Percentiles rank a stretch among this genome's conserved stretches.
phyloP scores from a whole-genome alignment of 2,329 filamentous ascomycete genomes.

The Nigrospora osmanthi region DNA sequence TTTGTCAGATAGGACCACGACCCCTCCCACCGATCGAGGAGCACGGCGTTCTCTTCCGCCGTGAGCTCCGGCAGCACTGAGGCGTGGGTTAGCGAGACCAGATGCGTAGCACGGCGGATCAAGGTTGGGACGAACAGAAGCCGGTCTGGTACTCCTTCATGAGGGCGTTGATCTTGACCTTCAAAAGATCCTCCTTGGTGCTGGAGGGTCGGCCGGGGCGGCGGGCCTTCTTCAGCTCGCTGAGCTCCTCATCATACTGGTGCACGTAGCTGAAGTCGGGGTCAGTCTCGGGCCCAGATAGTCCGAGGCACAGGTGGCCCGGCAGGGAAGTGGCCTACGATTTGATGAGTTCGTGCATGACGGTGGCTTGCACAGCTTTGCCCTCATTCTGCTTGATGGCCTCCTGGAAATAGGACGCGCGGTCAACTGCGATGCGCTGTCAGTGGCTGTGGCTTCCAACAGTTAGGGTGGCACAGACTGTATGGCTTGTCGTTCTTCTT shows the following conservation, averaged over 20 bases:
- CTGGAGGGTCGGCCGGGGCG: slow-evolving; percentile 73
- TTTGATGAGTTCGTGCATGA: slow-evolving; percentile 54
- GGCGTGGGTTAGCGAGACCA: slow-evolving; percentile 13
- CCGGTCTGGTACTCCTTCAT: slow-evolving; percentile 76
- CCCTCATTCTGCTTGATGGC: slow-evolving; percentile 44
- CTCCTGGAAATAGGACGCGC: slow-evolving; percentile 66
- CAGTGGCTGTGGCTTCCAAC: not conserved
- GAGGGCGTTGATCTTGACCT: slow-evolving; percentile 61
- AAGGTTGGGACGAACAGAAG: slow-evolving; percentile 52
- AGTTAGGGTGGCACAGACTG: slow-evolving; percentile 37
- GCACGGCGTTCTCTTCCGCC: slow-evolving; percentile 53
- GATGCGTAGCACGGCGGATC: not conserved
- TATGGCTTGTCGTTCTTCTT: slow-evolving; percentile 68
- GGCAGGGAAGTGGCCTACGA: slow-evolving; percentile 34
- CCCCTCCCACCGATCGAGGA: slow-evolving; percentile 70
- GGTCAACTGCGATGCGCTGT: slow-evolving; percentile 42
- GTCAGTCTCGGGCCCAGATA: not conserved
- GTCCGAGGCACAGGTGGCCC: not conserved
- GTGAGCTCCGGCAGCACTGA: slow-evolving; percentile 68
- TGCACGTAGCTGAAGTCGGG: slow-evolving; percentile 47
- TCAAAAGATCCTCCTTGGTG: slow-evolving; percentile 69
- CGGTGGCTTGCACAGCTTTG: slow-evolving; percentile 41
- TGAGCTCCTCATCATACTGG: slow-evolving; percentile 65
- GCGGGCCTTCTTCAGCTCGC: slow-evolving; percentile 56
- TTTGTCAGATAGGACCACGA: slow-evolving; percentile 74